phyloP scores from a whole-genome alignment of 208 protist genomes.

The Trypanosoma melophagium region DNA sequence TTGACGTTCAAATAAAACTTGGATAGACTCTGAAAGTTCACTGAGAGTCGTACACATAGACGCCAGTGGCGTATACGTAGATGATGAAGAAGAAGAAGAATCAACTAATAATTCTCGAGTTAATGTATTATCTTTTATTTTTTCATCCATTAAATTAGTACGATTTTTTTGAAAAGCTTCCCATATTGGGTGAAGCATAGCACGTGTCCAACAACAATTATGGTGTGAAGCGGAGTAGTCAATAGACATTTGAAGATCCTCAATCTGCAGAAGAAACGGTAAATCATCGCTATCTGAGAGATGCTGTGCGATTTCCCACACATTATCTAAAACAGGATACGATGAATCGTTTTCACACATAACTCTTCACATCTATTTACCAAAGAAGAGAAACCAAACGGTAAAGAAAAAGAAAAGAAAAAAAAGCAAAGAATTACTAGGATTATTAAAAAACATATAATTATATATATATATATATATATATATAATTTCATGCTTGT shows the following conservation, averaged over 20 bases:
- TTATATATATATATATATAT: constrained; percentile 4
- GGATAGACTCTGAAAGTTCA: constrained; percentile 8
- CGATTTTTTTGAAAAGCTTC: background rate
- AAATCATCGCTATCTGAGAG: constrained; percentile 12
- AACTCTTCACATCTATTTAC: too few relatives aligned
- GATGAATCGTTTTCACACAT: background rate
- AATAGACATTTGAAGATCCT: constrained; percentile 21
- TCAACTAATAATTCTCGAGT: background rate
- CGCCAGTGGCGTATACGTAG: background rate
- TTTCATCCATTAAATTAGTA: background rate
- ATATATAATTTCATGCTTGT: too few relatives aligned
- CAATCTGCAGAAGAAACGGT: constrained; percentile 17
- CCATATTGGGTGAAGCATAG: constrained; percentile 44
- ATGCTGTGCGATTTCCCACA: constrained; percentile 21
- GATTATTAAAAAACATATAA: background rate
- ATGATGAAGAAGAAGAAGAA: background rate
- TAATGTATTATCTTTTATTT: background rate
- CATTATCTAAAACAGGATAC: background rate
- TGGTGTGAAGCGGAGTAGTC: constrained; percentile 35
- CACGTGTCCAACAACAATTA: constrained; percentile 61
- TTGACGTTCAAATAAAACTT: constrained; percentile 19
- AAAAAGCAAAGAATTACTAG: background rate
- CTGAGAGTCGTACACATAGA: background rate
- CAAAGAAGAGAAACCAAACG: too few relatives aligned
- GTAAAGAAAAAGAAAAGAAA: background rate